These are phyloP conservation scores for Aureobasidium sp. DNA, from an alignment of 2,329 filamentous ascomycete species.

Conservation along the genomic window DNA sequence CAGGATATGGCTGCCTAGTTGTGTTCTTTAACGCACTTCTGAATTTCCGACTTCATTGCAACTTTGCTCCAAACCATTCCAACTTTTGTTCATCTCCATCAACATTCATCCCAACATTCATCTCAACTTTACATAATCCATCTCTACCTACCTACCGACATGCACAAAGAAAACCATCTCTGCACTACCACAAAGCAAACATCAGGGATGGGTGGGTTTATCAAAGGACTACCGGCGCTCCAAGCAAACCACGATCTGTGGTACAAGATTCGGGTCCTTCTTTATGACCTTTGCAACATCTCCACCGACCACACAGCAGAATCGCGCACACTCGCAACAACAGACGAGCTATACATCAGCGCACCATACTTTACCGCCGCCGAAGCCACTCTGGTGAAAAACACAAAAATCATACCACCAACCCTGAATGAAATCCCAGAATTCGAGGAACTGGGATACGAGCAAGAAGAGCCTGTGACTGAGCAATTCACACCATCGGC, in stretches of 20 bases:
- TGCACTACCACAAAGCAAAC: background rate
- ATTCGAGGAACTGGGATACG: background rate
- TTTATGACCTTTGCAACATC: background rate
- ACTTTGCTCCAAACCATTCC: too few relatives aligned
- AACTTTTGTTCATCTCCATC: too few relatives aligned
- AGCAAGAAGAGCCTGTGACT: background rate
- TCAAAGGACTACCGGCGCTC: background rate
- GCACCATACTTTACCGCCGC: background rate
- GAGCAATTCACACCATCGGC: background rate
- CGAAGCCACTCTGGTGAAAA: background rate
- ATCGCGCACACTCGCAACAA: background rate
- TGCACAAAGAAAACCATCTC: background rate
- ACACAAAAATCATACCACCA: background rate
- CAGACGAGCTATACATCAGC: constrained; percentile 1
- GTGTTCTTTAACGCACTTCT: too few relatives aligned
- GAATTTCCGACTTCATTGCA: too few relatives aligned
- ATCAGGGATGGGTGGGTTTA: background rate
- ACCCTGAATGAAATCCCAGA: background rate
- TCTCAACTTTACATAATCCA: too few relatives aligned
- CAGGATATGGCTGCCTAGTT: too few relatives aligned
- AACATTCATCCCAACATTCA: too few relatives aligned
- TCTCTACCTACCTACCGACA: too few relatives aligned
- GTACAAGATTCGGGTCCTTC: background rate
- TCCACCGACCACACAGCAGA: background rate
- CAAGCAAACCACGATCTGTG: background rate